phyloP scores from a whole-genome alignment of 2,329 filamentous ascomycete species.

The Leptodontidium sp. region DNA sequence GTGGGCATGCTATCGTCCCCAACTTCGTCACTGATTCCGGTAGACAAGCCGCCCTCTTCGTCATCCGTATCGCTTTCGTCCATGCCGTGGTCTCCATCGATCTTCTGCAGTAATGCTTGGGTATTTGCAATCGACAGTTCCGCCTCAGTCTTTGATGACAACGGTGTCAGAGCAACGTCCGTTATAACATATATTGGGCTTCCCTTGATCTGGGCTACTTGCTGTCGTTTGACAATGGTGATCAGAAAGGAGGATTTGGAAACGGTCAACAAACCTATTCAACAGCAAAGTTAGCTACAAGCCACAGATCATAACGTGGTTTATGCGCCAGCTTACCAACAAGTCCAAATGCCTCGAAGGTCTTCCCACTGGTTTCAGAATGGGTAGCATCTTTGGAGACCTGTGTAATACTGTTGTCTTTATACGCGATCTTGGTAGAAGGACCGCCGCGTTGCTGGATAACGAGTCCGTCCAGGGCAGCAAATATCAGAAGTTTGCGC shows the following conservation, averaged over 20 bases:
- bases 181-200: slow-evolving; percentile 86
- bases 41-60: slow-evolving; percentile 51
- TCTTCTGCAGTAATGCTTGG: slow-evolving; percentile 52
- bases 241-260: slow-evolving; percentile 85
- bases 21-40: slow-evolving; percentile 51
- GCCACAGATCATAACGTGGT: slow-evolving; percentile 7
- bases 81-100: slow-evolving; percentile 42
- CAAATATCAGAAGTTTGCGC: slow-evolving; percentile 47
- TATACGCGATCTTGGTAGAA: slow-evolving; percentile 45
- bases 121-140: slow-evolving; percentile 74
- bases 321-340: slow-evolving; percentile 42
- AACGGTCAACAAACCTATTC: slow-evolving; percentile 80
- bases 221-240: slow-evolving; percentile 83
- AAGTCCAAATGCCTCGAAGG: slow-evolving; percentile 49
- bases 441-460: slow-evolving; percentile 44
- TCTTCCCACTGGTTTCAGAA: slow-evolving; percentile 32
- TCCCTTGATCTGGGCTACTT: slow-evolving; percentile 87
- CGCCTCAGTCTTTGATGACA: slow-evolving; percentile 79
- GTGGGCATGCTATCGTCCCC: slow-evolving; percentile 49
- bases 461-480: slow-evolving; percentile 47
- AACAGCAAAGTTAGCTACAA: slow-evolving; percentile 15
- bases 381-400: slow-evolving; percentile 33
- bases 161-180: slow-evolving; percentile 89
- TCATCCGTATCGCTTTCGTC: slow-evolving; percentile 56
- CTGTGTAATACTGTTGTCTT: slow-evolving; percentile 42